These are phyloP conservation scores for Moesziomyces globuligerus DNA, from an alignment of 1,284 basidiomycete species.

Conservation along the genomic window DNA sequence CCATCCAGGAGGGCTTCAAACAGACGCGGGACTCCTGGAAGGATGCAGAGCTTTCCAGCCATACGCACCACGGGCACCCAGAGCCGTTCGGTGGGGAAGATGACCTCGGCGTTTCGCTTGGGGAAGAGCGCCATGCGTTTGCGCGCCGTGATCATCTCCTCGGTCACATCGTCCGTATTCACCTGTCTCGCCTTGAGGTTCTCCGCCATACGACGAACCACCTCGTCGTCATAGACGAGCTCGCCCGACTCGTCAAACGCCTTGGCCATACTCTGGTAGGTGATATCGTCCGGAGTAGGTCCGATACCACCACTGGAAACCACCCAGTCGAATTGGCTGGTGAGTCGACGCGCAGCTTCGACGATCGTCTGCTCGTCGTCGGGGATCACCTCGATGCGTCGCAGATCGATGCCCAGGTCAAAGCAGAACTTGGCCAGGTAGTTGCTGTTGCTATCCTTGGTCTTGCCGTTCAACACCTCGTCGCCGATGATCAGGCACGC, in stretches of 20 bases:
- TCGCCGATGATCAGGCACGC: slow-evolving; percentile 72
- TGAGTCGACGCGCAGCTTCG: slow-evolving; percentile 84
- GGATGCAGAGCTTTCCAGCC: slow-evolving; percentile 83
- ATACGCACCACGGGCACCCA: slow-evolving; percentile 91
- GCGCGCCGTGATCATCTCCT: slow-evolving; percentile 69
- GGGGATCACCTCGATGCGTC: slow-evolving; percentile 84
- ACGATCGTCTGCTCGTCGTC: slow-evolving; percentile 89
- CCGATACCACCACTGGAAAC: slow-evolving; percentile 60
- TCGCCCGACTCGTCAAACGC: slow-evolving; percentile 77
- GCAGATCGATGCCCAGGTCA: slow-evolving; percentile 62
- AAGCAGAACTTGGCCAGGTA: slow-evolving; percentile 69
- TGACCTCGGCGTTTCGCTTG: slow-evolving; percentile 45
- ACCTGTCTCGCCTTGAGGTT: slow-evolving; percentile 74
- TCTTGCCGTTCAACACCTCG: slow-evolving; percentile 74
- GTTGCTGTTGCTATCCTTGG: slow-evolving; percentile 81
- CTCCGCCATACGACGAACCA: slow-evolving; percentile 79
- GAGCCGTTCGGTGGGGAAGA: slow-evolving; percentile 58
- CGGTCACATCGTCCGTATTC: slow-evolving; percentile 74
- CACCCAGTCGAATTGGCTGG: slow-evolving; percentile 64
- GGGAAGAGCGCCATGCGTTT: slow-evolving; percentile 65
- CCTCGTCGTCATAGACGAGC: slow-evolving; percentile 82
- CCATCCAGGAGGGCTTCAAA: slow-evolving; percentile 72
- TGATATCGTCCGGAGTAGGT: slow-evolving; percentile 73
- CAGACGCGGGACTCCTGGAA: slow-evolving; percentile 87
- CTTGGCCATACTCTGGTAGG: slow-evolving; percentile 84